phyloP scores from a whole-genome alignment of 2,329 filamentous ascomycete species.

The Zymoseptoria tritici region DNA sequence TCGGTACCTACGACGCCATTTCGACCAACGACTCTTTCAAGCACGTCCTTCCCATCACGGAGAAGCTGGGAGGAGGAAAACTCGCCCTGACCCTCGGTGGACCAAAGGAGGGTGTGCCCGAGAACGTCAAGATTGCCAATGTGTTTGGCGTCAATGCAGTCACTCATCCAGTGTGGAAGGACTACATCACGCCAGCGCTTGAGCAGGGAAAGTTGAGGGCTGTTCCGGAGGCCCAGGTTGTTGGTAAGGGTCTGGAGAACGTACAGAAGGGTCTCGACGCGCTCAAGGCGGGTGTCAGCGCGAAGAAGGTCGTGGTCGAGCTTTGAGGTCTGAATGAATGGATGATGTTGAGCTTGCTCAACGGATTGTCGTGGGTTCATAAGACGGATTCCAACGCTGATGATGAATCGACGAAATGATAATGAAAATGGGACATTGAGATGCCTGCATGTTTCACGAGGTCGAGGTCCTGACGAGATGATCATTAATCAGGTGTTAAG shows the following conservation, averaged over 20 bases:
- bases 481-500: not conserved
- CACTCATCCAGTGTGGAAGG: conserved; percentile 23
- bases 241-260: conserved; percentile 32
- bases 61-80: conserved; percentile 24
- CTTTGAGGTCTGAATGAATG: conserved; percentile 2
- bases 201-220: conserved; percentile 26
- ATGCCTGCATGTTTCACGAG: not conserved
- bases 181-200: conserved; percentile 29
- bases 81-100: conserved; percentile 15
- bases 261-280: conserved; percentile 26
- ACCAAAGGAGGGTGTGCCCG: conserved; percentile 19
- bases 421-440: not conserved
- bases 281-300: conserved; percentile 28
- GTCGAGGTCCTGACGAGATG: not conserved
- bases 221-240: conserved; percentile 31
- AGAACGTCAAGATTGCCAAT: conserved; percentile 20
- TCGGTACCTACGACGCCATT: conserved; percentile 37
- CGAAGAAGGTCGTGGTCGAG: conserved; percentile 30
- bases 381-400: not conserved
- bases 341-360: not conserved
- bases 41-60: conserved; percentile 19
- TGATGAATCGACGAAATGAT: not conserved
- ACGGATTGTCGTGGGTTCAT: not conserved
- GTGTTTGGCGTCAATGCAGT: conserved; percentile 24
- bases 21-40: conserved; percentile 19